Evolutionary conservation across 2,329 filamentous ascomycete genomes (phyloP).

Genomic region (Lecanicillium sp.): DNA sequence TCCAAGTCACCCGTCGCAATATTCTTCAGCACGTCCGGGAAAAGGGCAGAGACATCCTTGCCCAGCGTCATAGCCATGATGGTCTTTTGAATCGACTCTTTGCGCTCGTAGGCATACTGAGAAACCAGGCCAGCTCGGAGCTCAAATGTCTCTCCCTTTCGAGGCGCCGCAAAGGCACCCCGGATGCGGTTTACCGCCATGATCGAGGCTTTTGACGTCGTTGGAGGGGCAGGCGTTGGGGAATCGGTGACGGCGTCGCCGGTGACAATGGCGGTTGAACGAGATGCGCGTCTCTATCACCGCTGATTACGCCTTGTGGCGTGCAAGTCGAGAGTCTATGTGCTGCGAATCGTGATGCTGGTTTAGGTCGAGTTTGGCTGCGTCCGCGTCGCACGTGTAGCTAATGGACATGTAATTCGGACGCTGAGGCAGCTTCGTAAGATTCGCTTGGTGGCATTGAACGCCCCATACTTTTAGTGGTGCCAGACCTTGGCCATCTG

Average conservation of each 20-base stretch:
- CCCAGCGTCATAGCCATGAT: conserved; percentile 99
- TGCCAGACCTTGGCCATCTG: background rate
- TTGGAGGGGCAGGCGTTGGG: conserved; percentile 17
- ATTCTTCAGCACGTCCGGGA: conserved; percentile 97
- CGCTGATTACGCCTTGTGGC: too few relatives aligned
- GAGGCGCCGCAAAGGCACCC: conserved; percentile 84
- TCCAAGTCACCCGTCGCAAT: conserved; percentile 92
- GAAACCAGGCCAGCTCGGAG: conserved; percentile 90
- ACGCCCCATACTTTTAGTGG: background rate
- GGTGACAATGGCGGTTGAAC: background rate
- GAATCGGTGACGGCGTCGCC: background rate
- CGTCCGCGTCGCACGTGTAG: too few relatives aligned
- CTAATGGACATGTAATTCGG: too few relatives aligned
- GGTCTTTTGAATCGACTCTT: conserved; percentile 98
- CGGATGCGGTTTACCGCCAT: conserved; percentile 97
- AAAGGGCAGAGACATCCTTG: conserved; percentile 95
- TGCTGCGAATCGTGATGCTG: too few relatives aligned
- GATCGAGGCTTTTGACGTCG: conserved; percentile 19
- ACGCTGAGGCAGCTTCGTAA: background rate
- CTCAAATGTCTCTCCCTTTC: conserved; percentile 98
- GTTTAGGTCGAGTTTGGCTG: too few relatives aligned
- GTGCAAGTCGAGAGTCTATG: too few relatives aligned
- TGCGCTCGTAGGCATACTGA: conserved; percentile 98
- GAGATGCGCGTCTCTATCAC: background rate
- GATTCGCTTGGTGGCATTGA: background rate